Base-by-base conservation (phyloP, 768 basidiomycete species). In the Hemileccinum rubropunctum region DNA sequence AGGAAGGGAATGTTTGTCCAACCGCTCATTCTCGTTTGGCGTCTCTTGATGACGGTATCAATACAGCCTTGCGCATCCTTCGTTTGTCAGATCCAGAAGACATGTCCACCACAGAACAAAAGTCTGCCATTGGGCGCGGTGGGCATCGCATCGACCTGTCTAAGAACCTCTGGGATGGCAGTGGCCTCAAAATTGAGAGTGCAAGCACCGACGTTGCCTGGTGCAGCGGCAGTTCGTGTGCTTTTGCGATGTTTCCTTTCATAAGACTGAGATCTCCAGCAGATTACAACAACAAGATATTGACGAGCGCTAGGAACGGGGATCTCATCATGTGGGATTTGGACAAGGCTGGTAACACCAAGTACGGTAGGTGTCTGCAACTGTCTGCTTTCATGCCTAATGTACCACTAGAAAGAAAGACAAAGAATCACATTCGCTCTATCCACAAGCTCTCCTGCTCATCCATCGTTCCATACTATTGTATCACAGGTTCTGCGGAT, bases 311-410 rank as follows among this genome's bases (percentile, higher is more conserved):
- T 2, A 73, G 85, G 14, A 91, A 89, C 54, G 89, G 89, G 1
- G 89, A 91, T 46, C 76, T 91, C 33, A 86, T 90, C 27, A 79
- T 90, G 75, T 91, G 89, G 89, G 88, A 91, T 62, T 56, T 90
- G 26, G 80, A 83, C 57, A 86, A 82, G 63, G 66, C 76, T 18
- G 84, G 86, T 3, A 61, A 72, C 3, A 78, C 79, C 36, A 91
- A 90, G 69, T 87, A 80, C 58, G 88, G 88, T 91, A 58, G 43
- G 77, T 64, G 45, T 57, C 42, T 5, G 26, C 42, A 34, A 14
- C 14, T 11, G 17, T 46, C 52, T 49, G 10, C 37, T 43, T 56
- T 45, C 50, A 36, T 35, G 42, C 46, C 57, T 59, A 18, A 62
- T 30, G n/a, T 39, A 17, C n/a, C 27, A n/a, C 6, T 48, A 88